Evolutionary conservation across 768 basidiomycete species (phyloP), one percentile per base, ranked within the genome.

Genomic region (Pleurotus salmoneostramineus): DNA sequence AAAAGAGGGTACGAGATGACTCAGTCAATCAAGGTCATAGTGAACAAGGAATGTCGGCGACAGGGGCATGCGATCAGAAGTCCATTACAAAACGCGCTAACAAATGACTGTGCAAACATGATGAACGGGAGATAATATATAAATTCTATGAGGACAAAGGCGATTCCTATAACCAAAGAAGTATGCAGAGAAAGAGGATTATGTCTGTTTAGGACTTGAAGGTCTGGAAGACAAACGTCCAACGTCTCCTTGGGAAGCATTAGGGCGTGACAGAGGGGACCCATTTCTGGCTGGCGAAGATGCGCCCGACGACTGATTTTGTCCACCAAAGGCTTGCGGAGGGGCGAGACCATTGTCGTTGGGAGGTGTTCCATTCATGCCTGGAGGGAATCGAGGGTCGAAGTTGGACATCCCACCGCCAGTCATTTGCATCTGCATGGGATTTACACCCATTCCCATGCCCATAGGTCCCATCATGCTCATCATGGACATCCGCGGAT

Each of bases 401-500:
- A 88, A 88, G 21, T 66, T 66, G 36, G 83, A 80, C 70, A 55
- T 55, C 11, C 52, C 52, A 43, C 79, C 83, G 1, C 85, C 86
- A 12, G 85, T 87, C 79, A 82, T 83, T 65, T 85, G 83, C 80
- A 76, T 75, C 0, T 72, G 73, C 68, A 83, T 73, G 6, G 66
- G 44, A 46, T 47, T 56, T 21, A 45, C 8, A 60, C 61, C 35
- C 59, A 60, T 60, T 32, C 45, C 44, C 46, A 36, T 49, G 7
- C 44, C 50, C 33, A 46, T 58, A 15, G 58, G 58, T 33, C 71
- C 78, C 84, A 89, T 86, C 82, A 86, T 85, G 15, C 83, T 78
- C 83, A 85, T 88, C 87, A 89, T 89, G 60, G 89, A 89, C 87
- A 90, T 87, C 37, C 88, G 81, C 59, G 89, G 89, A 69, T 90